Conservation (phyloP, 169 alveolate genomes). For the Eimeria sp. region DNA sequence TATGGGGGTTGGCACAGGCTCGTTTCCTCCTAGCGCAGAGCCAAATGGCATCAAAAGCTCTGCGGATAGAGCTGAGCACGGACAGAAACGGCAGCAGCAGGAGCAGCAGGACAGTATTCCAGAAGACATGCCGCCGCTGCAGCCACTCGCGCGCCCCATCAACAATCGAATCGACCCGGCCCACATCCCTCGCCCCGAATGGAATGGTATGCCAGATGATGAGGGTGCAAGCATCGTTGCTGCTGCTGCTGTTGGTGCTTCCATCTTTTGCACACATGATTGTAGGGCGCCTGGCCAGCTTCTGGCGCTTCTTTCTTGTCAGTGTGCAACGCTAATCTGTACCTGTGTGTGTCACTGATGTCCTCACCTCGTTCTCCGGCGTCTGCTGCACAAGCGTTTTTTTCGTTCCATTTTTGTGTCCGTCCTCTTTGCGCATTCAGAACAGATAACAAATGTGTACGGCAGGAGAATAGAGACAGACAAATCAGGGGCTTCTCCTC, state of each 20-base stretch:
- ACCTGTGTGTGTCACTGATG: neutral
- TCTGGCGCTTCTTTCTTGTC: neutral
- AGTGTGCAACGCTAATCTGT: neutral
- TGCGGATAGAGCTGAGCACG: slow-evolving; percentile 18
- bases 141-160: slow-evolving; percentile 68
- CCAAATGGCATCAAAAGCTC: neutral
- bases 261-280: neutral
- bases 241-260: neutral
- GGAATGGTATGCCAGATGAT: slow-evolving; percentile 10
- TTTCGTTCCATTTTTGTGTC: neutral
- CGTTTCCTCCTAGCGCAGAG: slow-evolving; percentile 52
- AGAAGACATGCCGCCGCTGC: slow-evolving; percentile 62
- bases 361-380: neutral
- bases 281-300: neutral
- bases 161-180: slow-evolving; percentile 77
- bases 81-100: slow-evolving; percentile 47
- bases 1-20: slow-evolving; percentile 59
- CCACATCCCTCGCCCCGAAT: slow-evolving; percentile 82
- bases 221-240: neutral
- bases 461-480: slow-evolving; percentile 74
- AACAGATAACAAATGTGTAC: slow-evolving; percentile 51
- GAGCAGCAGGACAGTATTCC: slow-evolving; percentile 22
- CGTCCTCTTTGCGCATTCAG: neutral
- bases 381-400: neutral
- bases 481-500: slow-evolving; percentile 75